Base-by-base conservation (phyloP, 192 early-diverging fungal genomes). In the Nowakowskiella sp. region DNA sequence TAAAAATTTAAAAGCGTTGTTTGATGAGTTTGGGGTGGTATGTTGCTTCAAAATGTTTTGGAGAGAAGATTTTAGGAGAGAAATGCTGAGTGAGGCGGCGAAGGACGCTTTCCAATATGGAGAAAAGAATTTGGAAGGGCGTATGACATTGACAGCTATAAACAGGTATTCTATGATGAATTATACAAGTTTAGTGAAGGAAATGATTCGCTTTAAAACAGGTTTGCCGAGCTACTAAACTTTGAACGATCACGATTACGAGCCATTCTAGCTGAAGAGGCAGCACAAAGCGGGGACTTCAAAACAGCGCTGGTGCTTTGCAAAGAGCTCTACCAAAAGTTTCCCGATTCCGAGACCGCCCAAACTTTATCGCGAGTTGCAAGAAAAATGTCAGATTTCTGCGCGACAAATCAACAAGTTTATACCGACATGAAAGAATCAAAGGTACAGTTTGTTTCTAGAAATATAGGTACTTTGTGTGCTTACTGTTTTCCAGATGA, bases 201-300 rank as follows among this genome's bases (percentile, higher is more conserved):
- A n/a, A n/a, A 7, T 21, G 9, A 19, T 52, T 54, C 47, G 0
- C 24, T 39, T 7, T 46, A 51, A 2, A 33, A 60, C 25, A 61
- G 71, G 24, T 50, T 73, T 5, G 71, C 70, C 25, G 58, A 74
- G 25, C 49, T 73, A 1, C 53, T 73, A 31, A 65, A 66, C 7
- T 73, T 73, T 57, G 64, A 67, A 31, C 52, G 71, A 21, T 44
- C 44, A 2, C 31, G 49, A 1, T 49, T 84, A 24, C 61, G 73
- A 31, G 65, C 62, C 23, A 57, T 84, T 28, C 63, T 85, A 24
- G 75, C 79, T 8, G 80, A 84, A 60, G 70, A 77, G 30, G 76
- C 77, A 4, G 66, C 76, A 25, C 63, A 72, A 10, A 65, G 71
- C 29, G 61, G 78, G 25, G 77, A 85, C 58, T 57, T 73, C 43